Conservation (phyloP, 371 early-diverging fungal genomes). For the Ordospora colligata region DNA sequence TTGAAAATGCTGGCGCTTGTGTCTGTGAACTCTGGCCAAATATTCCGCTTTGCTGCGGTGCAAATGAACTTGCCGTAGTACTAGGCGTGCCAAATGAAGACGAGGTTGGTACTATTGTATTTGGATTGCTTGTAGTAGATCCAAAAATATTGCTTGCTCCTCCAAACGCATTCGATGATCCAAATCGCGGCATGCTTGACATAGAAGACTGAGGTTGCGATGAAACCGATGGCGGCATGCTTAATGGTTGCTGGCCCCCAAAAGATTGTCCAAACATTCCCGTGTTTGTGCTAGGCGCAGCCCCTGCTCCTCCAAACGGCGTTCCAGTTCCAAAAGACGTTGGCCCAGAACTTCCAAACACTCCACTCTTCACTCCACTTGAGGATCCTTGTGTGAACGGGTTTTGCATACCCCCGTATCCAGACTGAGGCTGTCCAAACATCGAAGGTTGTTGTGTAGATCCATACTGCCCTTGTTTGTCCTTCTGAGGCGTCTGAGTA, state of each 20-base stretch:
- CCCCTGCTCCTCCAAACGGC: neutral
- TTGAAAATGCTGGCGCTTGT: neutral
- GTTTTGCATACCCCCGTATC: neutral
- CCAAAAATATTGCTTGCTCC: neutral
- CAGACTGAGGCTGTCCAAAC: neutral
- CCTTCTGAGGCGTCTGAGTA: conserved; percentile 12
- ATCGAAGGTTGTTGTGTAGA: neutral
- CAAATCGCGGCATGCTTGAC: neutral
- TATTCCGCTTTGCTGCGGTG: neutral
- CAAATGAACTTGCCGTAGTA: neutral
- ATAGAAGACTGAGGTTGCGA: too few relatives aligned
- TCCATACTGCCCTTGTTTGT: neutral
- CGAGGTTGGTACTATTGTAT: neutral
- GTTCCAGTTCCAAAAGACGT: neutral
- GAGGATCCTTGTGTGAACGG: neutral
- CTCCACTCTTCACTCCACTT: neutral
- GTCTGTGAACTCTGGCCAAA: neutral
- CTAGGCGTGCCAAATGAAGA: neutral
- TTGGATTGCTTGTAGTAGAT: neutral
- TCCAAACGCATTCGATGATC: neutral
- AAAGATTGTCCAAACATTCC: neutral
- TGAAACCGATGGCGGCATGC: neutral
- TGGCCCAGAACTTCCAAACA: neutral
- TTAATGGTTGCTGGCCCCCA: neutral
- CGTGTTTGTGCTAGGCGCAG: neutral